Conservation (phyloP, 2,329 filamentous ascomycete genomes). For the Rugonectria rugulosa region DNA sequence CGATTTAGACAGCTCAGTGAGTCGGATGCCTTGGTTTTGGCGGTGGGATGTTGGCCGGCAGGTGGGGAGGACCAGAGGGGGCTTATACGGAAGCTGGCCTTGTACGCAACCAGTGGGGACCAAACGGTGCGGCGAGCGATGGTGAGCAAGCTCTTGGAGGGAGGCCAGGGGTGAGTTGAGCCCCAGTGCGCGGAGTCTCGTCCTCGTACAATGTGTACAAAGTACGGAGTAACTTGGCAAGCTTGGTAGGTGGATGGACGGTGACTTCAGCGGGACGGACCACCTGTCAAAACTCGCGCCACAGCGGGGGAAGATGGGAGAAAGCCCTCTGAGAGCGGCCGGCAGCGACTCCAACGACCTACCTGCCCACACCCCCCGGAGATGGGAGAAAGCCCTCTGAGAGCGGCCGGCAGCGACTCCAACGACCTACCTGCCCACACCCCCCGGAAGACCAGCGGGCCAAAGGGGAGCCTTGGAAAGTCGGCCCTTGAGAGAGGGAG, state of each 20-base stretch:
- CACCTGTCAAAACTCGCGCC: slow-evolving; percentile 39
- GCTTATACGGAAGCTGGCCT: slow-evolving; percentile 38
- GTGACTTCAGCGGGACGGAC: slow-evolving; percentile 33
- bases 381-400: slow-evolving; percentile 35
- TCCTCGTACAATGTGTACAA: background rate
- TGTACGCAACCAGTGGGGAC: slow-evolving; percentile 40
- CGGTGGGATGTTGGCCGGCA: slow-evolving; percentile 32
- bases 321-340: slow-evolving; percentile 31
- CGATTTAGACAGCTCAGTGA: slow-evolving; percentile 19
- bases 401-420: slow-evolving; percentile 28
- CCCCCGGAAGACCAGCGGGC: slow-evolving; percentile 23
- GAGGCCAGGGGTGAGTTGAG: slow-evolving; percentile 4
- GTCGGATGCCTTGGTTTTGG: slow-evolving; percentile 36
- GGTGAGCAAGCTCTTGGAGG: slow-evolving; percentile 15
- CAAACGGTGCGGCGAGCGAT: slow-evolving; percentile 12
- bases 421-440: slow-evolving; percentile 24
- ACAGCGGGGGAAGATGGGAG: slow-evolving; percentile 36
- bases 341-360: slow-evolving; percentile 26
- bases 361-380: slow-evolving; percentile 29
- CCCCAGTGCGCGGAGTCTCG: background rate
- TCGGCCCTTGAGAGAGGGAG: too few relatives aligned
- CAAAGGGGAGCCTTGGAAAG: slow-evolving; percentile 23
- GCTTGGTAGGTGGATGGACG: slow-evolving; percentile 28
- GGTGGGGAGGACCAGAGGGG: slow-evolving; percentile 31
- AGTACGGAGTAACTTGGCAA: too few relatives aligned